Base-by-base conservation (phyloP, 139 green algal genomes). In the Volvox reticuliferus region DNA sequence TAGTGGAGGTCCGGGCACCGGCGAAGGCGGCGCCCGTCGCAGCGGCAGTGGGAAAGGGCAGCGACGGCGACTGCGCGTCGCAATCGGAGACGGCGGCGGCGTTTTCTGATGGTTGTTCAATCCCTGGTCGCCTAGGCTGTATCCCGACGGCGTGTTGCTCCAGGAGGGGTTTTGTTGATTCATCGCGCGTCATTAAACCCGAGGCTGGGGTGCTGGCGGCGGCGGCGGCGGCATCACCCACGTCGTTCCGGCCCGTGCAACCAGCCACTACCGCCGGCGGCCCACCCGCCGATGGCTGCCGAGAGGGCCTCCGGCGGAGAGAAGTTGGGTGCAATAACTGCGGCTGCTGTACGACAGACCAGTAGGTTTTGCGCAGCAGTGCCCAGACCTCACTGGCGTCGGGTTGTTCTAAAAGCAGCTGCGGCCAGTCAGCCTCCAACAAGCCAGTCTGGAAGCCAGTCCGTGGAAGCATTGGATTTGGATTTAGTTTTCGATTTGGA, bases 401-500 rank as follows among this genome's bases (percentile, higher is more conserved):
- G 14, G 88, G 36, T 37, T 92, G 79, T 26, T 73, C 62, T 65
- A 92, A 80, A 44, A 92, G 79, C 44, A 81, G 62, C 22, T 22
- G 22, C 1, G 88, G 88, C 88, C 88, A 92, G 37, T 61, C 26
- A 44, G 50, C 67, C 6, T 83, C 44, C 28, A 82, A 50, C 18
- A 92, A 79, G 22, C 63, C 88, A 28, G 65, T 22, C 79, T 91
- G 88, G 28, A 18, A 12, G 79, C 35, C 44, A 9, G 44, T 55
- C 44, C 44, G 44, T 55, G 44, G 44, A 9, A 9, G 5, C 5
- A 14, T 55, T 55, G 44, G 44, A 55, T 55, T 55, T 55, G 44
- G 44, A 55, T 55, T 55, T 55, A 9, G 44, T 14, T 55, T 55
- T 55, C 5, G 44, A 55, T 55, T 55, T 55, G 44, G 44, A 55